Evolutionary conservation across 345 rosid genomes (phyloP), one percentile per base, ranked within the genome.

Genomic region (Eutrema yunnanense): DNA sequence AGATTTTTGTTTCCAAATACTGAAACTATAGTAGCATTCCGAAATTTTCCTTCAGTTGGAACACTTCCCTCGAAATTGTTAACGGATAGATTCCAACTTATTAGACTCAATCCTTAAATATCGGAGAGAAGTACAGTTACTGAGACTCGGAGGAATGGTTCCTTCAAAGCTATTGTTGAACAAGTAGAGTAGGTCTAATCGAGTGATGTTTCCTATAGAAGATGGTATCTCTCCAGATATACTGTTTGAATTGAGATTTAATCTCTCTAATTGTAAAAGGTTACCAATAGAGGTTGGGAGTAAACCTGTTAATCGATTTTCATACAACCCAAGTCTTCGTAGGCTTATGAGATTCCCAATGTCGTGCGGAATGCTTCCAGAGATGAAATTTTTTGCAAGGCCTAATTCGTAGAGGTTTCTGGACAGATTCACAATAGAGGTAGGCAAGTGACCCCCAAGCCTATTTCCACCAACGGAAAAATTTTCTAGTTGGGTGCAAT

Each of bases 71-170:
- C n/a, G n/a, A n/a, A n/a, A n/a, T n/a, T n/a, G n/a, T n/a, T n/a
- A n/a, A n/a, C n/a, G n/a, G n/a, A n/a, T n/a, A n/a, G n/a, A n/a
- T n/a, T 81, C 69, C 14, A 72, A 16, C 33, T 62, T 60, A 14
- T 62, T 62, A 7, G 0, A 1, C 6, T 41, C 61, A 12, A 72
- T 5, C 0, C 0, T 0, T 0, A 52, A 27, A 0, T 19, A 0
- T 0, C 1, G 27, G 2, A 70, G 2, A 4, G 27, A 0, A 8
- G 8, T 46, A 5, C 74, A 70, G 0, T 46, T 44, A 0, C 14
- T 33, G 0, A 70, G 41, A 9, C 36, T 69, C 0, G 2, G 5
- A 30, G 73, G 63, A 43, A 69, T 6, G 5, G 0, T 14, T 6
- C 73, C 73, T 69, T 44, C 48, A 11, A 70, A 70, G 49, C 9